Conservation (phyloP, 2,329 filamentous ascomycete species). For the Fusarium sp. region DNA sequence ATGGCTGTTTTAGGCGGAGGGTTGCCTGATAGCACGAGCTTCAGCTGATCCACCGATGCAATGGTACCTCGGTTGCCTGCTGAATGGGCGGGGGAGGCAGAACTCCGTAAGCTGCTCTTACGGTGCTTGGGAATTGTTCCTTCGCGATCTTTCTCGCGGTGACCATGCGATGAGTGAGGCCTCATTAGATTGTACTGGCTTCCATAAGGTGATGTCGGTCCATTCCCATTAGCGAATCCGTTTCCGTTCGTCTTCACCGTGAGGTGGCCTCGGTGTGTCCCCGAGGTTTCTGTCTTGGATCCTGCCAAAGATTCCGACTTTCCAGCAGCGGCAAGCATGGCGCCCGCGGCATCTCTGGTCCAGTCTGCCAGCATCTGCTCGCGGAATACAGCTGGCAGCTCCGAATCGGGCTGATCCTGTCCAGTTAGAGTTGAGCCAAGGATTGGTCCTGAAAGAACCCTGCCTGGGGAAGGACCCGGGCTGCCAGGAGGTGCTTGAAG, state of each 20-base stretch:
- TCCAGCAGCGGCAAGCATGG: slow-evolving; percentile 72
- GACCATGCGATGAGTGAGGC: slow-evolving; percentile 56
- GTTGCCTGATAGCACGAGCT: slow-evolving; percentile 67
- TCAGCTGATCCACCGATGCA: slow-evolving; percentile 71
- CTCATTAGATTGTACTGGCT: slow-evolving; percentile 60
- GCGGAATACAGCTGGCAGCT: slow-evolving; percentile 72
- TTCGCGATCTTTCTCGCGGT: slow-evolving; percentile 45
- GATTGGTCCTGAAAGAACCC: slow-evolving; percentile 70
- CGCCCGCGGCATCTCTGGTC: slow-evolving; percentile 78
- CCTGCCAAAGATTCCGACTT: slow-evolving; percentile 80
- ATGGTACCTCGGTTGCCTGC: slow-evolving; percentile 60
- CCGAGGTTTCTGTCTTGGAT: slow-evolving; percentile 72
- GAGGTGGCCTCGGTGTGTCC: slow-evolving; percentile 63
- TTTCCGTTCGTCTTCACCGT: slow-evolving; percentile 60
- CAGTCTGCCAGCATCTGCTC: slow-evolving; percentile 83
- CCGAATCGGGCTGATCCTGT: slow-evolving; percentile 53
- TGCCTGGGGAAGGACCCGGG: slow-evolving; percentile 74
- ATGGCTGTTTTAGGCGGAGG: slow-evolving; percentile 51
- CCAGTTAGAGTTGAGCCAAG: slow-evolving; percentile 60
- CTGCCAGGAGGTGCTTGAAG: slow-evolving; percentile 73
- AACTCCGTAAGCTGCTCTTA: slow-evolving; percentile 65
- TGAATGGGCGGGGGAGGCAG: slow-evolving; percentile 55
- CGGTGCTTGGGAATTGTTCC: slow-evolving; percentile 54
- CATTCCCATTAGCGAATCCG: slow-evolving; percentile 45
- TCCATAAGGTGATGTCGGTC: slow-evolving; percentile 57